Evolutionary conservation across 352 stramenopile species (phyloP), one percentile per base, ranked within the genome.

Genomic region (Sclerospora graminicola): DNA sequence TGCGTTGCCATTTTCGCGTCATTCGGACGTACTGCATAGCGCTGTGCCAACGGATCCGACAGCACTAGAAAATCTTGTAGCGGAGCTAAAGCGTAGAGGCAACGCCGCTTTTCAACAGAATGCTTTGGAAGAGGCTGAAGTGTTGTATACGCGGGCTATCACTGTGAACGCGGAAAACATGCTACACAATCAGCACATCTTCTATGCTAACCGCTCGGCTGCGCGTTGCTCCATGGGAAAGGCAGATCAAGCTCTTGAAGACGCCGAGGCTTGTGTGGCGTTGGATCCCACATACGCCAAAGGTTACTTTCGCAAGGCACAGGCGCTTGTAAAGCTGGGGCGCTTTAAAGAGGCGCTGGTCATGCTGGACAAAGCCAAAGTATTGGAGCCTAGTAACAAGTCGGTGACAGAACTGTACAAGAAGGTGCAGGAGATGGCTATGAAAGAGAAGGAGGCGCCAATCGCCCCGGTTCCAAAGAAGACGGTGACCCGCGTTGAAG

Each of bases 131-230:
- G 90, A 97, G 50, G 95, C 94, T 13, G 89, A 98, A 40, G 71
- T 87, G 44, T 72, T 99, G n/a, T 99, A 99, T 71, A 76, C 75
- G 45, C 97, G 97, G 57, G 95, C 84, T 24, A 86, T 98, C 45
- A 77, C 96, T 19, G 47, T 91, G 45, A 85, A 87, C 48, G 42
- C 47, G 26, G 54, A 41, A 29, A 57, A 85, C 31, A 57, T 53
- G 45, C 59, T 69, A 38, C 57, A 62, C 33, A 84, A 79, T 54
- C 65, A 86, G 60, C 80, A 94, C 59, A 84, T 91, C 37, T 81
- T 96, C 39, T 83, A 74, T 40, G 77, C 82, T 29, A 97, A 97
- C 48, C 78, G 85, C 14, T 89, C 80, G 37, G 90, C 89, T 6
- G 66, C 84, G 44, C 84, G 84, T 49, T 76, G 62, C 35, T 69